Evolutionary conservation across 805 yeast species (phyloP).

Genomic region (Suhomyces sp.): DNA sequence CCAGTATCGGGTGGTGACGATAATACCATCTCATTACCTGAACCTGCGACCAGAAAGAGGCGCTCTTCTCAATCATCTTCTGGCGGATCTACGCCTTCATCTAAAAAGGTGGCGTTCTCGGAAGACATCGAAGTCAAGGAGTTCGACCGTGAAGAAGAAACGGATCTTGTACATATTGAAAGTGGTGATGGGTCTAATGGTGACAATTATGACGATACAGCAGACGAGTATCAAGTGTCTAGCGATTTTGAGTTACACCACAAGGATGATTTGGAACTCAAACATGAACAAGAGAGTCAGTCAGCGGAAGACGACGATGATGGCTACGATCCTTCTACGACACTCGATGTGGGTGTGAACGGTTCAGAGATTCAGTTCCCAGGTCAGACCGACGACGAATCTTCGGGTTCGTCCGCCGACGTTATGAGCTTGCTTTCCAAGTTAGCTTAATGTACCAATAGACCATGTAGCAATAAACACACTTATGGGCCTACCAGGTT

Average conservation of each 20-base stretch:
- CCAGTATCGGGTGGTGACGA: background rate
- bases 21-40: background rate
- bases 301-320: slow-evolving; percentile 1
- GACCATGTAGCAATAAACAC: background rate
- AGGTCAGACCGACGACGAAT: background rate
- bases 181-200: slow-evolving; percentile 14
- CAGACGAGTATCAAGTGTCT: slow-evolving; percentile 5
- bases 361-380: background rate
- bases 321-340: background rate
- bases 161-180: slow-evolving; percentile 19
- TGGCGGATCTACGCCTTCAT: slow-evolving; percentile 23
- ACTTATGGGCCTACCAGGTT: no score
- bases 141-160: slow-evolving; percentile 36
- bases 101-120: slow-evolving; percentile 40
- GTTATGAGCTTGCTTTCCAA: slow-evolving; percentile 35
- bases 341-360: slow-evolving; percentile 2
- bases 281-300: slow-evolving; percentile 20
- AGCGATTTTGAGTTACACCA: slow-evolving; percentile 22
- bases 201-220: slow-evolving; percentile 13
- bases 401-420: slow-evolving; percentile 10
- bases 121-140: slow-evolving; percentile 43
- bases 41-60: slow-evolving; percentile 13
- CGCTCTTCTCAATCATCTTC: slow-evolving; percentile 21
- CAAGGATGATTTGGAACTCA: slow-evolving; percentile 32
- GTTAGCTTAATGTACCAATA: slow-evolving; percentile 14